These are phyloP conservation scores for Phytopythium boreale DNA, from an alignment of 352 stramenopile species.

Conservation along the genomic window DNA sequence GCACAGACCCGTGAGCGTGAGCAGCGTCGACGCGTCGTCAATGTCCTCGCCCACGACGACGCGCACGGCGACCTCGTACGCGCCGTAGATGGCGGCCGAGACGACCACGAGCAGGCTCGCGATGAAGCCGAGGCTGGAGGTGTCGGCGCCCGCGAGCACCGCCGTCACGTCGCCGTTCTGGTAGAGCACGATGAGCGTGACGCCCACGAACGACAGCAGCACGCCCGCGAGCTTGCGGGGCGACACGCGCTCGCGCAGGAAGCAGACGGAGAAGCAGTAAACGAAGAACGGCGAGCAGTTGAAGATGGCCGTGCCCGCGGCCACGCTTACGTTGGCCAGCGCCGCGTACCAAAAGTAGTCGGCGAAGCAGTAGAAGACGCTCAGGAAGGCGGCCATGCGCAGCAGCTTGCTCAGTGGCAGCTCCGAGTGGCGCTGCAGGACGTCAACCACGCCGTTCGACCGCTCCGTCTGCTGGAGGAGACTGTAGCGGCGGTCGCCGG, in stretches of 20 bases:
- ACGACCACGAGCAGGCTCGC: conserved; percentile 41
- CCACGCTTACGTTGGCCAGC: conserved; percentile 33
- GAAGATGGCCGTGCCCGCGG: conserved; percentile 38
- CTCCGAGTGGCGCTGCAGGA: conserved; percentile 38
- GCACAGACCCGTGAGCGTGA: conserved; percentile 43
- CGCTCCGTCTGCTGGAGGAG: conserved; percentile 11
- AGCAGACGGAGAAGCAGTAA: conserved; percentile 47
- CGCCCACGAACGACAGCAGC: conserved; percentile 26
- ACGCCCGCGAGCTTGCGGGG: conserved; percentile 28
- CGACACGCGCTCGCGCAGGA: conserved; percentile 26
- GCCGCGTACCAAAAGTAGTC: conserved; percentile 51
- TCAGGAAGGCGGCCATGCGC: conserved; percentile 36
- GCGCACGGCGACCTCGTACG: conserved; percentile 45
- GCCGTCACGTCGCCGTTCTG: conserved; percentile 32
- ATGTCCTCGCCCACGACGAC: conserved; percentile 34
- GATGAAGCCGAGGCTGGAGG: conserved; percentile 24
- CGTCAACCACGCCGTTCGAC: conserved; percentile 14
- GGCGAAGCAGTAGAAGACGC: conserved; percentile 35
- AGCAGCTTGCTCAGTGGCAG: conserved; percentile 27
- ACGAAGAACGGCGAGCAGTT: conserved; percentile 48
- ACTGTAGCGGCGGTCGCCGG: not conserved
- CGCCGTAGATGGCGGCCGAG: conserved; percentile 40
- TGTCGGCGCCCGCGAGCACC: conserved; percentile 26
- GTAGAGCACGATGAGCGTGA: conserved; percentile 26
- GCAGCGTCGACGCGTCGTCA: conserved; percentile 39